Percentiles rank a stretch among this genome's conserved stretches.
Conservation (phyloP, 169 alveolate species). For the Plasmodium vivax region DNA sequence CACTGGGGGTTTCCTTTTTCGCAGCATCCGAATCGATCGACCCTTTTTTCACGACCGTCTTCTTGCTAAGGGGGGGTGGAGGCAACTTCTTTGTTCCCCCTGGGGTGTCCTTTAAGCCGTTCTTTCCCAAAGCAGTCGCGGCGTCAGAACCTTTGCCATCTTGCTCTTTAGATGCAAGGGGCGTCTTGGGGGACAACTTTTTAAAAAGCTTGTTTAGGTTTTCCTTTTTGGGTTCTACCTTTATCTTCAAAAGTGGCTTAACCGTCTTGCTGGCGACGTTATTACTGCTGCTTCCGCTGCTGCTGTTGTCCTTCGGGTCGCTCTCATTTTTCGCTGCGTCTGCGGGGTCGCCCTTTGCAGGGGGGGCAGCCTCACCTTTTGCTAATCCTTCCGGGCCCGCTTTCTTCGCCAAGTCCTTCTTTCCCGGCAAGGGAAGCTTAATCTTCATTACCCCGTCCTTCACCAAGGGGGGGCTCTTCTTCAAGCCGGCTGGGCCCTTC, state of each 20-base stretch:
- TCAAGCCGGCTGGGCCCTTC: neutral
- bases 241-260: constrained; percentile 13
- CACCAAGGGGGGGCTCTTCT: neutral
- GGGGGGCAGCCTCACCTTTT: neutral
- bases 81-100: too few species aligned
- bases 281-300: too few species aligned
- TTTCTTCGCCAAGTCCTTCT: neutral
- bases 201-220: constrained; percentile 21
- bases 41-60: too few species aligned
- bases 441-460: constrained; percentile 25
- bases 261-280: neutral
- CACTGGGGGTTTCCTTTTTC: neutral
- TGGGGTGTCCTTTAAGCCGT: too few species aligned
- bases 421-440: constrained; percentile 9
- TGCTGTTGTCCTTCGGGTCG: neutral
- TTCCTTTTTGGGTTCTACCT: constrained; percentile 58
- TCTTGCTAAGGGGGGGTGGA: too few species aligned
- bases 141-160: constrained; percentile 9
- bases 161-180: neutral
- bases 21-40: too few species aligned
- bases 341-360: neutral
- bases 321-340: neutral
- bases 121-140: too few species aligned
- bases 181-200: neutral
- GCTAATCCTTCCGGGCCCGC: neutral